phyloP scores from a whole-genome alignment of 768 basidiomycete genomes.

The Phanerodontia chrysosporium region DNA sequence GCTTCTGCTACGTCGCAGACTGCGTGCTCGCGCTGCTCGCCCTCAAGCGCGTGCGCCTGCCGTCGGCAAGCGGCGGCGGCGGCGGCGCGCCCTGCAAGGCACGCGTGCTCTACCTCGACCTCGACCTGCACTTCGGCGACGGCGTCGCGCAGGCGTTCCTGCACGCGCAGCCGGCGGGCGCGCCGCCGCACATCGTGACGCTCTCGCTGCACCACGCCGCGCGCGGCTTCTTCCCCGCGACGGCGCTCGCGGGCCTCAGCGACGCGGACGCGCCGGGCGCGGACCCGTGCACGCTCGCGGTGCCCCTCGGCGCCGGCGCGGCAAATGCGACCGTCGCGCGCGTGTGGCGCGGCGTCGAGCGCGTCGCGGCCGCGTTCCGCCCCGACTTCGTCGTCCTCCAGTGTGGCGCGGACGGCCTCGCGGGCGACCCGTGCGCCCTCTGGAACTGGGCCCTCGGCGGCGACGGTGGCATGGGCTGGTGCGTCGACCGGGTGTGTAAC shows the following conservation, averaged over 20 bases:
- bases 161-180: constrained; percentile 30
- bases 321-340: constrained; percentile 55
- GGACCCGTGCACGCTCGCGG: constrained; percentile 70
- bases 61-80: background rate
- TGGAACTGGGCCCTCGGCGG: constrained; percentile 67
- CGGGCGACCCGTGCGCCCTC: constrained; percentile 74
- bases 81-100: constrained; percentile 30
- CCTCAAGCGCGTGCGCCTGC: constrained; percentile 41
- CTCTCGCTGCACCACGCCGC: constrained; percentile 82
- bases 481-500: constrained; percentile 44
- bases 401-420: constrained; percentile 83
- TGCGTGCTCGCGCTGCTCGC: constrained; percentile 76
- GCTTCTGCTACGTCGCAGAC: constrained; percentile 95
- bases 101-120: constrained; percentile 85
- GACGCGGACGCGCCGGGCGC: constrained; percentile 28
- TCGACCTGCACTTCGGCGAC: constrained; percentile 91
- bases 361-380: constrained; percentile 51
- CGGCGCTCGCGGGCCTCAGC: constrained; percentile 47
- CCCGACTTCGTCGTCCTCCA: constrained; percentile 83
- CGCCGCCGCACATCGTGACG: constrained; percentile 40
- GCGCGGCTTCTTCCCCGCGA: constrained; percentile 80
- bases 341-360: constrained; percentile 64
- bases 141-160: constrained; percentile 79
- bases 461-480: constrained; percentile 66
- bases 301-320: constrained; percentile 75